Conservation (phyloP, 2,329 filamentous ascomycete genomes). For the Tolypocladium sp. region DNA sequence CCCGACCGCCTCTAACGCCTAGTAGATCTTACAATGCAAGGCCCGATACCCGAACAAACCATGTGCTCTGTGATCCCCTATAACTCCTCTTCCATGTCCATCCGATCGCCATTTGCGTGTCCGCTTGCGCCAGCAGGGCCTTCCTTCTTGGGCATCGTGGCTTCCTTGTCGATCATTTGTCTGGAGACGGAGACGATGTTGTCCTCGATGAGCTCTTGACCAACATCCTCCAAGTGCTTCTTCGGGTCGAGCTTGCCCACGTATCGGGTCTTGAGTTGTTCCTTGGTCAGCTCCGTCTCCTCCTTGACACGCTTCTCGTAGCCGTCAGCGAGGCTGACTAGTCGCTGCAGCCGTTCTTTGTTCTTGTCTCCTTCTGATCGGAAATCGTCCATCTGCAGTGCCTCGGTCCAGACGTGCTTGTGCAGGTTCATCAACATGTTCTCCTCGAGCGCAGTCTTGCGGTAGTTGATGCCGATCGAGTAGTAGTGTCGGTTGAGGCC, state of each 20-base stretch:
- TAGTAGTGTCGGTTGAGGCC: slow-evolving; percentile 98
- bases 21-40: slow-evolving; percentile 20
- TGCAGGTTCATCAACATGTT: slow-evolving; percentile 99
- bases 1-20: slow-evolving; percentile 19
- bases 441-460: slow-evolving; percentile 94
- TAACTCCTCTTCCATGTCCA: slow-evolving; percentile 61
- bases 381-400: slow-evolving; percentile 95
- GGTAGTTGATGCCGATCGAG: slow-evolving; percentile 96
- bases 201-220: slow-evolving; percentile 95
- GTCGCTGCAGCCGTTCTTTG: slow-evolving; percentile 76
- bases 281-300: slow-evolving; percentile 93
- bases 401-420: slow-evolving; percentile 99
- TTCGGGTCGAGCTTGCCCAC: slow-evolving; percentile 98
- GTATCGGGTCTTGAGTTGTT: slow-evolving; percentile 97
- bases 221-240: slow-evolving; percentile 97
- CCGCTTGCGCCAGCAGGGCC: slow-evolving; percentile 35
- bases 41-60: slow-evolving; percentile 8
- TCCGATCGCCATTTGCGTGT: slow-evolving; percentile 46
- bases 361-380: slow-evolving; percentile 74
- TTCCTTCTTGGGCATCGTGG: slow-evolving; percentile 74
- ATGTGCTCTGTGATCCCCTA: slow-evolving; percentile 13
- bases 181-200: slow-evolving; percentile 97
- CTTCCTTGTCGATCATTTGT: slow-evolving; percentile 99
- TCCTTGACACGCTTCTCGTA: slow-evolving; percentile 99
- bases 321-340: slow-evolving; percentile 84